phyloP scores from a whole-genome alignment of 2,329 filamentous ascomycete species.

The Trichoderma polysporum region DNA sequence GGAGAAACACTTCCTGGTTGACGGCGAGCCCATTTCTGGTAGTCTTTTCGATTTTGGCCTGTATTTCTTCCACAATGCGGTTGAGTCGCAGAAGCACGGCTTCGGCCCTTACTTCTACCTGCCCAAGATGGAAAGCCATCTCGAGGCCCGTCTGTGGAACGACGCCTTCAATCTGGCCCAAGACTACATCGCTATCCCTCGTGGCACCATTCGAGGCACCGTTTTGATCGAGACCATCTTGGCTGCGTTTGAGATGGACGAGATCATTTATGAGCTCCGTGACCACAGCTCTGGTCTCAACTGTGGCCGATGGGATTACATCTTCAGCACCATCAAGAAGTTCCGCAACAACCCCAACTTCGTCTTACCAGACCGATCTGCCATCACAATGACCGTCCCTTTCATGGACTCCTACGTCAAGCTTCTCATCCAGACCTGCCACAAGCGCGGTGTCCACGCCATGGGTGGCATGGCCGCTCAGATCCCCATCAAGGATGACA shows the following conservation, averaged over 20 bases:
- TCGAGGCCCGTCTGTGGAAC: conserved; percentile 97
- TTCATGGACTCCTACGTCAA: conserved; percentile 98
- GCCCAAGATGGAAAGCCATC: conserved; percentile 96
- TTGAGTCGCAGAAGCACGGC: conserved; percentile 80
- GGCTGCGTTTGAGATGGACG: conserved; percentile 99
- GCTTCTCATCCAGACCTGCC: conserved; percentile 96
- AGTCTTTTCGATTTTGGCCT: conserved; percentile 95
- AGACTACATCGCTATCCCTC: conserved; percentile 84
- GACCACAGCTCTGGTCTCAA: conserved; percentile 96
- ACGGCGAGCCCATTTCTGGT: conserved; percentile 91
- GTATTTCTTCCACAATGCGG: conserved; percentile 98
- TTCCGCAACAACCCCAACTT: conserved; percentile 95
- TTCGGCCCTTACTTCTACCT: conserved; percentile 96
- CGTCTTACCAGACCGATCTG: conserved; percentile 84
- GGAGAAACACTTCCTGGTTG: conserved; percentile 96
- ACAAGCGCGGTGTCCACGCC: conserved; percentile 93
- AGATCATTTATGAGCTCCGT: conserved; percentile 99
- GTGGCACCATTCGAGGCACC: conserved; percentile 91
- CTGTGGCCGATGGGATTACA: conserved; percentile 99
- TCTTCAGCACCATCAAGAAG: conserved; percentile 99
- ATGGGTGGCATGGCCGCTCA: conserved; percentile 99
- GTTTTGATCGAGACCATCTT: conserved; percentile 98
- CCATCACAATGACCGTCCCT: conserved; percentile 95
- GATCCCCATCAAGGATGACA: conserved; percentile 97
- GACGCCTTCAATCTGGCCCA: conserved; percentile 95